Percentiles rank a stretch among this genome's conserved stretches.
Conservation (phyloP, 1,139 yeast genomes). For the Hyphopichia pseudoburtonii region DNA sequence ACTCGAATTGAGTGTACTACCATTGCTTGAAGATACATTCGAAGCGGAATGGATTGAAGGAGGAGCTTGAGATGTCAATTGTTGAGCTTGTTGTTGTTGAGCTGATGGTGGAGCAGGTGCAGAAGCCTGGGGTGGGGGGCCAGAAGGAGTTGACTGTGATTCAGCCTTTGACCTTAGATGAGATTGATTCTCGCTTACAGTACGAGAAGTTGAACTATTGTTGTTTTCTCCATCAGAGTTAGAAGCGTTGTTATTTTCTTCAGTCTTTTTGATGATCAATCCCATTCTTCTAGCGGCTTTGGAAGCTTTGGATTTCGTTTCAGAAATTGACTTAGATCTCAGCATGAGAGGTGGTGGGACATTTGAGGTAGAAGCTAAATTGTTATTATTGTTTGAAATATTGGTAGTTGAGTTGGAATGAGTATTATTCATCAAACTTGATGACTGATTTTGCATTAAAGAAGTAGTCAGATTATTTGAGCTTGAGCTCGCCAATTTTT, state of each 20-base stretch:
- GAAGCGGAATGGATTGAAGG: slow-evolving; percentile 11
- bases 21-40: background rate
- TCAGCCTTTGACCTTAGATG: background rate
- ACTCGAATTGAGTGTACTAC: background rate
- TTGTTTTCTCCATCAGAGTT: slow-evolving; percentile 15
- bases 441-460: slow-evolving; percentile 4
- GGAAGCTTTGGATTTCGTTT: slow-evolving; percentile 58
- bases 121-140: no score
- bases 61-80: slow-evolving; percentile 2
- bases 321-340: slow-evolving; percentile 59
- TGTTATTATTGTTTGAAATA: slow-evolving; percentile 1
- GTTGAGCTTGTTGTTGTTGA: background rate
- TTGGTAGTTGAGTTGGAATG: slow-evolving; percentile 3
- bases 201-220: background rate
- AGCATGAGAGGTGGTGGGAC: slow-evolving; percentile 23
- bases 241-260: slow-evolving; percentile 12
- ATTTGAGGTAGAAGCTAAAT: slow-evolving; percentile 12
- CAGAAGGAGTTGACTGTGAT: no score
- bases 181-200: background rate
- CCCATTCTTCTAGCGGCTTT: slow-evolving; percentile 67
- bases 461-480: background rate
- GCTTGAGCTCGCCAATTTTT: background rate
- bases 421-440: slow-evolving; percentile 9
- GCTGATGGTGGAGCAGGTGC: no score
- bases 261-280: slow-evolving; percentile 51